Conservation (phyloP, 164 flowering plant genomes). For the Houttuynia cordata region DNA sequence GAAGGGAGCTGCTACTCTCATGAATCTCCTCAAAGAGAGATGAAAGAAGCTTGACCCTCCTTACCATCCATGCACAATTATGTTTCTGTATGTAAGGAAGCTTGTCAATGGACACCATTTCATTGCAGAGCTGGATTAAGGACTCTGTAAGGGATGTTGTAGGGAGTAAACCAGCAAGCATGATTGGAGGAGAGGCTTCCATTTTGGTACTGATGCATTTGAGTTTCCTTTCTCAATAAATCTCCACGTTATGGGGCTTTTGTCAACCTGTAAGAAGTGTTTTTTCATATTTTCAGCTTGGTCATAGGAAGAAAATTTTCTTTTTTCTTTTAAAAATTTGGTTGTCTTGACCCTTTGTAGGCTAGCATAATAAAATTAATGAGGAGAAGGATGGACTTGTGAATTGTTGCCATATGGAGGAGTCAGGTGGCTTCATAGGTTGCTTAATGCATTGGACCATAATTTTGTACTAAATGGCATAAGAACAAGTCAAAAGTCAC, state of each 20-base stretch:
- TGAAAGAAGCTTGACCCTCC: slow-evolving; percentile 56
- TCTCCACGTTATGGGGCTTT: not conserved
- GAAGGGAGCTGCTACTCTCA: slow-evolving; percentile 31
- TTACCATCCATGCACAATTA: slow-evolving; percentile 31
- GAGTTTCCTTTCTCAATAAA: slow-evolving; percentile 1
- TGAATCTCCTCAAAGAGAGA: slow-evolving; percentile 57
- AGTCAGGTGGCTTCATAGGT: not conserved
- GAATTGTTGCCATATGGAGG: not conserved
- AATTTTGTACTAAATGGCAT: too few species aligned
- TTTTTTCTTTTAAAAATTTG: not conserved
- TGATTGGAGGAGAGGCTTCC: slow-evolving; percentile 21
- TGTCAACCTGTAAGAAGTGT: too few species aligned
- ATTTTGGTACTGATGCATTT: slow-evolving; percentile 8
- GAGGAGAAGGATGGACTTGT: not conserved
- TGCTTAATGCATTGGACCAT: not conserved
- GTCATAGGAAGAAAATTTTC: not conserved
- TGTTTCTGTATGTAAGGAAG: slow-evolving; percentile 28
- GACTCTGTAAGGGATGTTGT: slow-evolving; percentile 40
- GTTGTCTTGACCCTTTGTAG: not conserved
- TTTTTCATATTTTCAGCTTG: not conserved
- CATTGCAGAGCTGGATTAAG: slow-evolving; percentile 35
- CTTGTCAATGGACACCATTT: slow-evolving; percentile 38
- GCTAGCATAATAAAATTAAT: not conserved
- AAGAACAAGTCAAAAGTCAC: not conserved
- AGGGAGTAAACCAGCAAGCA: slow-evolving; percentile 43